Percentiles rank a stretch among this genome's conserved stretches.
Conservation (phyloP, 768 basidiomycete species). For the Phylloporus arenicola region DNA sequence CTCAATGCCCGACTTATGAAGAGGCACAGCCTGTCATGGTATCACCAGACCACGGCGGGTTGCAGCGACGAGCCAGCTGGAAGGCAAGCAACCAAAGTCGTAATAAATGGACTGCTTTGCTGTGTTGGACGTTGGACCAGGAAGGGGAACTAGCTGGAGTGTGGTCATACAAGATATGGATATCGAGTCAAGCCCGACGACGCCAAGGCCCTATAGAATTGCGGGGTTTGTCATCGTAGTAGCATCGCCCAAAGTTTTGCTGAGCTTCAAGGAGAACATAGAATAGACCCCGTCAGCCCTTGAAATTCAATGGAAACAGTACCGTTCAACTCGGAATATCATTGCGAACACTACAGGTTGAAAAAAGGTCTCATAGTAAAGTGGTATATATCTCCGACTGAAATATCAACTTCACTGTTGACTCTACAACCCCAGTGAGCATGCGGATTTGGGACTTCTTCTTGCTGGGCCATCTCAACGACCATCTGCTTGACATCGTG, state of each 20-base stretch:
- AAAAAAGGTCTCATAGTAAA: no score
- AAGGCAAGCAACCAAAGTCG: not conserved
- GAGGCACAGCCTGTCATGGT: slow-evolving; percentile 2
- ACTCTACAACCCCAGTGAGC: no score
- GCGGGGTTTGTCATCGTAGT: not conserved
- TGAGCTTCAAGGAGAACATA: not conserved
- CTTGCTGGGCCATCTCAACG: no score
- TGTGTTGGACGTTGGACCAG: not conserved
- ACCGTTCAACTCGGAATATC: no score
- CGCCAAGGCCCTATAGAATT: not conserved
- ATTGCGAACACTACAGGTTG: no score
- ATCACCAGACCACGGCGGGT: not conserved
- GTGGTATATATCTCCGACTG: no score
- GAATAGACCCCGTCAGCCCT: no score
- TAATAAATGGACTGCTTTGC: not conserved
- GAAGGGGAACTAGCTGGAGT: not conserved
- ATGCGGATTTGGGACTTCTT: no score
- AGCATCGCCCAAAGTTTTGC: not conserved
- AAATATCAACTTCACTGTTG: no score
- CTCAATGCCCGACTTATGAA: slow-evolving; percentile 1
- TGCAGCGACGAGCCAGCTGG: not conserved
- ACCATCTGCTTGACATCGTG: no score
- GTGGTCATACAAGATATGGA: not conserved
- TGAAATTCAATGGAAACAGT: no score
- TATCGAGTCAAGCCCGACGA: not conserved